Evolutionary conservation across 495 filamentous ascomycete genomes (phyloP).

Genomic region (Chaetomium cochliodes): DNA sequence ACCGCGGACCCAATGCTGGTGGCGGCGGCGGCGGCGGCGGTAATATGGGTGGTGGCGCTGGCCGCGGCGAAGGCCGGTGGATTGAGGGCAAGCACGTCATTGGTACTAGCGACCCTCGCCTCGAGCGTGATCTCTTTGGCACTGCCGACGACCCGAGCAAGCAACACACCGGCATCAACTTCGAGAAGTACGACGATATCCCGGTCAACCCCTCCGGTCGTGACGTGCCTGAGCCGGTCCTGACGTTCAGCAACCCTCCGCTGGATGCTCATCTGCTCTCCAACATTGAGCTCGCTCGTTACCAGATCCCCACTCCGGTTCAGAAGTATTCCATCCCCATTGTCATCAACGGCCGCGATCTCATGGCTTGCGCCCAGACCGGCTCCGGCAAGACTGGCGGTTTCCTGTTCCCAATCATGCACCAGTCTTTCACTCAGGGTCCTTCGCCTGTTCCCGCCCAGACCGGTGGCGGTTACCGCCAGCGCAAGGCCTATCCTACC

Average conservation of each 20-base stretch:
- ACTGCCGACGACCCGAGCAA: slow-evolving; percentile 89
- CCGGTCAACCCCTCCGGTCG: slow-evolving; percentile 95
- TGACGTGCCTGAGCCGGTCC: slow-evolving; percentile 88
- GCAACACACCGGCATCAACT: slow-evolving; percentile 97
- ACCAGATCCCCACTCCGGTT: slow-evolving; percentile 91
- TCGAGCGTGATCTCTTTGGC: slow-evolving; percentile 96
- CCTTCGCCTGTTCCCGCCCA: slow-evolving; percentile 65
- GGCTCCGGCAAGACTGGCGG: slow-evolving; percentile 99
- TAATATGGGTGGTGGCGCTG: slow-evolving; percentile 51
- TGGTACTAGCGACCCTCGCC: slow-evolving; percentile 78
- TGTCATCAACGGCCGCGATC: slow-evolving; percentile 91
- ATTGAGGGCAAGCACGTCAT: slow-evolving; percentile 93
- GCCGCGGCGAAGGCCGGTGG: slow-evolving; percentile 91
- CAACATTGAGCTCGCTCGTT: slow-evolving; percentile 91
- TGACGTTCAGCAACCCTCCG: slow-evolving; percentile 87
- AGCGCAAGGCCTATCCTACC: slow-evolving; percentile 94
- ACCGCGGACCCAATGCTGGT: slow-evolving; percentile 68
- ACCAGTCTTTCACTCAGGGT: slow-evolving; percentile 87
- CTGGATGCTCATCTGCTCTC: slow-evolving; percentile 84
- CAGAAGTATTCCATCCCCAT: slow-evolving; percentile 99
- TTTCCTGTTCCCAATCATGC: slow-evolving; percentile 97
- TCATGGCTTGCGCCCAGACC: slow-evolving; percentile 99
- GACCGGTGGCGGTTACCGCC: slow-evolving; percentile 70
- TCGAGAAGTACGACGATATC: slow-evolving; percentile 99
- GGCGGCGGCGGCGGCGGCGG: slow-evolving; percentile 52